Evolutionary conservation across 2,329 filamentous ascomycete species (phyloP), one percentile per base, ranked within the genome.

Genomic region (Tolypocladium guangdongense): DNA sequence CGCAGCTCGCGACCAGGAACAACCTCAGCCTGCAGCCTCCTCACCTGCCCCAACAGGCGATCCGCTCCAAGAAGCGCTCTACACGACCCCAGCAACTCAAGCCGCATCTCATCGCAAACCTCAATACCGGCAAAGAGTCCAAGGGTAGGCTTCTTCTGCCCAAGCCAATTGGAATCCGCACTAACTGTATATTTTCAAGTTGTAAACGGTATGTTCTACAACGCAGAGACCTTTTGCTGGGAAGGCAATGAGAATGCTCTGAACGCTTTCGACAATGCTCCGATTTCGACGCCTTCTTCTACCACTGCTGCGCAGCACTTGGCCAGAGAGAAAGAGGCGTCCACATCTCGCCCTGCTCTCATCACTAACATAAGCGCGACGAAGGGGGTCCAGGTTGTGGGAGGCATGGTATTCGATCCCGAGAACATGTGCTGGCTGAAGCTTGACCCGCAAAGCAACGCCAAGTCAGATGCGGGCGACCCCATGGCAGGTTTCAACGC

Each of bases 331-430:
- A 82, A 77, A 61, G 82, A 86, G 60, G 72, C 69, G 14, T 64
- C 73, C 11, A 85, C 82, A 2, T 82, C 83, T 60, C 71, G 85
- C 56, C 77, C 89, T 11, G 90, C 92, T 7, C 78, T 99, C 20
- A 99, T 99, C 63, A 90, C 90, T 49, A 93, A 96, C 59, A 88
- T 96, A 59, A 88, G 87, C 52, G 80, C 84, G 5, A 84, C 86
- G 56, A 88, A 92, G 64, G 91, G 90, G 57, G 87, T 96, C 16
- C 91, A 96, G 70, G 87, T 96, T 37, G 90, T 96, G 54, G 88
- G 90, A n/a, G 90, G 90, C 60, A 99, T 99, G 93, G 87, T 97
- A 11, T 99, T 97, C 67, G 93, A 99, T 65, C 93, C 93, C 4
- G 86, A 90, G 57, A 89, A 89, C 62, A 97, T 99, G 92, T 95